Evolutionary conservation across 768 basidiomycete species (phyloP), one percentile per base, ranked within the genome.

Genomic region (Collybia nuda): DNA sequence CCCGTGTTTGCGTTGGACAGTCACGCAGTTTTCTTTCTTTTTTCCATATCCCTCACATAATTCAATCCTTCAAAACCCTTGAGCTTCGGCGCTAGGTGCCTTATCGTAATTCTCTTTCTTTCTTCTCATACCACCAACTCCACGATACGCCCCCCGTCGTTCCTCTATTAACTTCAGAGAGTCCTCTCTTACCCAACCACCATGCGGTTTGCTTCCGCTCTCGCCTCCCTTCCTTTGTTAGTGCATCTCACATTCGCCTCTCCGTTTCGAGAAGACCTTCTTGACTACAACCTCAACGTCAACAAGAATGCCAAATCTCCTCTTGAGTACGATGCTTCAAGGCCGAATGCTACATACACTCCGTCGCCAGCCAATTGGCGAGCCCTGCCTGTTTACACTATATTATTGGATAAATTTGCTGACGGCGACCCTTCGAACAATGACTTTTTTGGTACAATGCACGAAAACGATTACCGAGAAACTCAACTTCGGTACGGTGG

Each of bases 391-490:
- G 76, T 84, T 44, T 93, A 93, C 63, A 90, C 87, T 38, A 60
- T 93, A 59, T 84, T 96, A 44, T 67, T 94, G 57, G 94, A 97
- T 79, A 96, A 96, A 70, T 96, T 91, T 63, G 92, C 92, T 12
- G 93, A 96, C 59, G 94, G 94, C 1, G 89, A 93, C 64, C 94
- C 94, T 2, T 70, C 82, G 39, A 97, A 96, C 63, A 94, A 97
- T 66, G 90, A 96, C 73, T 95, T 74, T 67, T 97, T 93, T 63
- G 76, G 75, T 22, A 82, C 90, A 19, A 75, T 79, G 64, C 92
- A 74, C 67, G 94, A 97, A 66, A 82, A 77, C 62, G 94, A 96
- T 71, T 86, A 84, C 73, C 76, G 87, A 53, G 94, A 96, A 68
- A 92, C 91, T 0, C 90, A 95, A 61, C 78, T 96, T 15, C 85